phyloP scores from a whole-genome alignment of 2,329 filamentous ascomycete species.

The Emmonsia crescens region DNA sequence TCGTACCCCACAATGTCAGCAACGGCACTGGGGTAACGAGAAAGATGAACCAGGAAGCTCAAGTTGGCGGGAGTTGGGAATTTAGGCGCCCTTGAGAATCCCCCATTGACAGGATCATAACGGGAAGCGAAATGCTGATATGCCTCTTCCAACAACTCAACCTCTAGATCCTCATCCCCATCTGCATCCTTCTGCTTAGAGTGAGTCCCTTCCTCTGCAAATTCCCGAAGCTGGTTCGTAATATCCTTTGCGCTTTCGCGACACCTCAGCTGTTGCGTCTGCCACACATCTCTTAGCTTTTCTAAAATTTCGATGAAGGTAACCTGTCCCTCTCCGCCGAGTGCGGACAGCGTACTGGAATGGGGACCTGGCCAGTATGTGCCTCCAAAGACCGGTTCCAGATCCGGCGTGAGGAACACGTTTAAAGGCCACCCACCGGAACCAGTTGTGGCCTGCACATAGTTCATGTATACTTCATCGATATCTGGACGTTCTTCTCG shows the following conservation, averaged over 20 bases:
- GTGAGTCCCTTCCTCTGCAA: constrained; percentile 74
- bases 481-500: constrained; percentile 89
- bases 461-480: constrained; percentile 97
- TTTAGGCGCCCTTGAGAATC: constrained; percentile 73
- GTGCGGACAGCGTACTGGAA: constrained; percentile 37
- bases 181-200: constrained; percentile 31
- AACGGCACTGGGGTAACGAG: constrained; percentile 59
- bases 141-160: constrained; percentile 86
- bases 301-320: constrained; percentile 73
- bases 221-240: constrained; percentile 67
- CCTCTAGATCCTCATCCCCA: constrained; percentile 61
- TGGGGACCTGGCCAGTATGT: constrained; percentile 89
- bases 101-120: constrained; percentile 69
- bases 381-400: constrained; percentile 89
- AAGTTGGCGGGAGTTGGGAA: constrained; percentile 83
- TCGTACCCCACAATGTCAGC: constrained; percentile 76
- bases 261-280: constrained; percentile 71
- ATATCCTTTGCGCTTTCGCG: constrained; percentile 75
- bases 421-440: constrained; percentile 91
- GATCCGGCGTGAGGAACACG: constrained; percentile 86
- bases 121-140: constrained; percentile 67
- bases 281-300: constrained; percentile 68
- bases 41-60: constrained; percentile 66
- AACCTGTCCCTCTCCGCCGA: constrained; percentile 45
- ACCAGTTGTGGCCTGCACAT: constrained; percentile 84